These are phyloP conservation scores for Oryza meridionalis DNA, from an alignment of 176 grass and related monocot species.

Conservation along the genomic window DNA sequence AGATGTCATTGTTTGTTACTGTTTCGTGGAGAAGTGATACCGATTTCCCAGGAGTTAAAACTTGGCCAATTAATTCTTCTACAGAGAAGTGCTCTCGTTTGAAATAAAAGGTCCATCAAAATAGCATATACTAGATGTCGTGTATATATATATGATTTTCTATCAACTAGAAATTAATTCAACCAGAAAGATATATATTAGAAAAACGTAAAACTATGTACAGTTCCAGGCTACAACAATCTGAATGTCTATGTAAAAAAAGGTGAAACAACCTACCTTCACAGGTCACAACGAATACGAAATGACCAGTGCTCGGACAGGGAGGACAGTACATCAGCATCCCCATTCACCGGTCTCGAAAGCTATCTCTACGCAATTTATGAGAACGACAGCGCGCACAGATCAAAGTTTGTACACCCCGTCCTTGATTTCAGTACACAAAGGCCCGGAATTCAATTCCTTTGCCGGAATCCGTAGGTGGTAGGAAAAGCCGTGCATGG, in stretches of 20 bases:
- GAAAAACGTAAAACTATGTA: neutral
- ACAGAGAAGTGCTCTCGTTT: neutral
- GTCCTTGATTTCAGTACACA: constrained; percentile 47
- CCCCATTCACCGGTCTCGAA: neutral
- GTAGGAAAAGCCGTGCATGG: constrained; percentile 33
- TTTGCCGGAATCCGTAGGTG: constrained; percentile 21
- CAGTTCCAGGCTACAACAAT: neutral
- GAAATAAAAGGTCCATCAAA: neutral
- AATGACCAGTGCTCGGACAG: neutral
- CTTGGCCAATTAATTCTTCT: too few relatives aligned
- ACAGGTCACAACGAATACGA: neutral
- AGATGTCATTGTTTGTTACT: constrained; percentile 1
- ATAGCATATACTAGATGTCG: neutral
- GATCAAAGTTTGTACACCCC: constrained; percentile 4
- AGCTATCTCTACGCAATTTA: neutral
- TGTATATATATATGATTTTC: neutral
- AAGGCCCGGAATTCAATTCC: constrained; percentile 35
- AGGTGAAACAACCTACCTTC: neutral
- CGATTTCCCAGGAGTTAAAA: neutral
- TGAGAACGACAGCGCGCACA: neutral
- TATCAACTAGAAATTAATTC: neutral
- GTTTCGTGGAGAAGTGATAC: neutral
- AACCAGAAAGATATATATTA: neutral
- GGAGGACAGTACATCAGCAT: neutral
- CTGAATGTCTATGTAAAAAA: neutral